These are phyloP conservation scores for Allantophomopsis cytisporea DNA, from an alignment of 2,329 filamentous ascomycete genomes.

Conservation along the genomic window DNA sequence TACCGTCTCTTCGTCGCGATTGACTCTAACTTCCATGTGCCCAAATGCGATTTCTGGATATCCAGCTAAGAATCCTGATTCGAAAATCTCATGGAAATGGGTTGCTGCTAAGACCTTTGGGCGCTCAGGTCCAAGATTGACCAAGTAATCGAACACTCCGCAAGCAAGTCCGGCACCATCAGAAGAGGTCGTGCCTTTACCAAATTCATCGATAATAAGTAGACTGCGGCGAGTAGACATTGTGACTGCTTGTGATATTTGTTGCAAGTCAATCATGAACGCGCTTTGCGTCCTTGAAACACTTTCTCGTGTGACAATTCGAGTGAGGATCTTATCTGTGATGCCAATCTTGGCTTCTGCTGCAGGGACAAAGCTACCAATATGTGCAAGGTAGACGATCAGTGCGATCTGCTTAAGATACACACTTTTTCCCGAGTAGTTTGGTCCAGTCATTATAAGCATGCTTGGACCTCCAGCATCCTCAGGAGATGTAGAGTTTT, in stretches of 20 bases:
- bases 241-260: conserved; percentile 65
- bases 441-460: conserved; percentile 79
- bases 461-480: conserved; percentile 40
- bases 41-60: conserved; percentile 40
- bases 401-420: conserved; percentile 89
- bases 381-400: conserved; percentile 83
- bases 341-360: conserved; percentile 63
- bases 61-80: conserved; percentile 40
- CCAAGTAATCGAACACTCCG: conserved; percentile 42
- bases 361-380: conserved; percentile 86
- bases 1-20: conserved; percentile 31
- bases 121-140: conserved; percentile 26
- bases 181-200: conserved; percentile 44
- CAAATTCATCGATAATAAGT: conserved; percentile 87
- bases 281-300: conserved; percentile 45
- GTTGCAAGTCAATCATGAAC: conserved; percentile 70
- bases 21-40: conserved; percentile 59
- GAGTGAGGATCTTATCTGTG: conserved; percentile 85
- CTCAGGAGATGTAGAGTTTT: background rate
- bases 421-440: conserved; percentile 92
- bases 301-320: conserved; percentile 62
- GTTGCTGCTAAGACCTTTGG: conserved; percentile 49
- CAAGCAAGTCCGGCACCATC: conserved; percentile 45
- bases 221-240: conserved; percentile 66
- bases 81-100: conserved; percentile 61